Conservation (phyloP, 768 basidiomycete species). For the Termitomyces sp. region DNA sequence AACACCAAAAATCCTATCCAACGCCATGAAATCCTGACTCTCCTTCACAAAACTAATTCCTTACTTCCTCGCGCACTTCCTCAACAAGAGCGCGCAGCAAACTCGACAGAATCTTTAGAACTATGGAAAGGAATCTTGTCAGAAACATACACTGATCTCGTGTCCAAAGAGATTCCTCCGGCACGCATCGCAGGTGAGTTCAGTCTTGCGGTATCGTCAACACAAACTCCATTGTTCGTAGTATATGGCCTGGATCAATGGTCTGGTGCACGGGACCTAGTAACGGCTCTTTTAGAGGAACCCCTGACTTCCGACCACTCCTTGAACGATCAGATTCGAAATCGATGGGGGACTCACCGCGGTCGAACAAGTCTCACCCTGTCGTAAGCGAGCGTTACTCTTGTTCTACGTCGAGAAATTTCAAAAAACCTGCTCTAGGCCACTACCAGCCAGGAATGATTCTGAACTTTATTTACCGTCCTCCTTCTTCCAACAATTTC, state of each 20-base stretch:
- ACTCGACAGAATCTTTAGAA: constrained; percentile 24
- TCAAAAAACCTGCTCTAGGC: constrained; percentile 7
- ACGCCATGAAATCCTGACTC: constrained; percentile 31
- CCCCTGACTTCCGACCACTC: constrained; percentile 56
- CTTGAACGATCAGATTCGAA: constrained; percentile 38
- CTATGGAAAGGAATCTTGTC: constrained; percentile 48
- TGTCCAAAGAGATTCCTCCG: constrained; percentile 25
- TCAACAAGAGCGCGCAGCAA: constrained; percentile 1
- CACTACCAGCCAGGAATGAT: constrained; percentile 7
- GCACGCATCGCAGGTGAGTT: constrained; percentile 49
- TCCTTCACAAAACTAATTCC: constrained; percentile 46
- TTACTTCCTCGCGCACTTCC: constrained; percentile 44
- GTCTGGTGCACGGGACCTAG: constrained; percentile 52
- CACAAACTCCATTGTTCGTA: constrained; percentile 21
- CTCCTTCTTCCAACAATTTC: constrained; percentile 54
- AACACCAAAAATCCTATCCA: not conserved
- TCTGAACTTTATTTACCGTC: constrained; percentile 36
- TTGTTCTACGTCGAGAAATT: constrained; percentile 29
- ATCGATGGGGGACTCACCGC: constrained; percentile 42
- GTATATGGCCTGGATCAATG: constrained; percentile 57
- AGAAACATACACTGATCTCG: constrained; percentile 30
- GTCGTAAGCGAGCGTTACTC: constrained; percentile 29
- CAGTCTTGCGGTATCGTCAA: not conserved
- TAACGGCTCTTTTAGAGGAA: constrained; percentile 69
- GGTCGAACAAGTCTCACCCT: constrained; percentile 30